Base-by-base conservation (phyloP, 768 basidiomycete species). In the Leucosporidium creatinivorum region DNA sequence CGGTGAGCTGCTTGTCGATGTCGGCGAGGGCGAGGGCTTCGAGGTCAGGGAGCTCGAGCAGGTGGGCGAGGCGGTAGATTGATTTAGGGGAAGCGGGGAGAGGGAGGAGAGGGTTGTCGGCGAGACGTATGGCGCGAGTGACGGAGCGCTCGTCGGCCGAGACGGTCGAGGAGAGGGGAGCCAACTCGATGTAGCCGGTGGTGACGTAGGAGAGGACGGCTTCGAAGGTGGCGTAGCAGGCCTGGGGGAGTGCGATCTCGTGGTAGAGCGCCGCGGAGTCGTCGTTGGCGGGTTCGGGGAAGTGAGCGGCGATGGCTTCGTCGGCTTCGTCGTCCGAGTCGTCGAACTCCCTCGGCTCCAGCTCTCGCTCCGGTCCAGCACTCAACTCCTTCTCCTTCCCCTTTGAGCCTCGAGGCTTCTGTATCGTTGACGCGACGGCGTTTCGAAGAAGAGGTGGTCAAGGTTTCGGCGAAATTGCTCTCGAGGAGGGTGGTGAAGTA, bases 251-350 rank as follows among this genome's bases (percentile, higher is more conserved):
- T 0, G 23, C 6, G 30, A 67, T 28, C 12, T 44, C 21, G 48
- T 62, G 50, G 66, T 57, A 62, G 56, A 36, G 47, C 1, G 15
- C 9, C 49, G 25, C 9, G 18, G 26, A 13, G 36, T 58, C 26
- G 51, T 26, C 25, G 10, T 57, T 39, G 30, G 4, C 19, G 30
- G 17, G 10, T 15, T 31, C 17, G 31, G 17, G 55, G 55, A 31
- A 25, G 49, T 9, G 10, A 12, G 30, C 5, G n/a, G 23, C 39
- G 8, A 13, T 23, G 4, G 9, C 26, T 10, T 60, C 33, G 44
- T 68, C 67, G 4, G 13, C 25, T 33, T 68, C 67, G 8, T 63
- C 62, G 62, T 67, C 66, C 33, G 61, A 62, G 50, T 67, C 66
- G 33, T 36, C 48, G 28, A 33, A 58, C 9, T 54, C 52, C 10